phyloP scores from a whole-genome alignment of 176 grass and related monocot genomes.

The Hsuehochloa calcarea region DNA sequence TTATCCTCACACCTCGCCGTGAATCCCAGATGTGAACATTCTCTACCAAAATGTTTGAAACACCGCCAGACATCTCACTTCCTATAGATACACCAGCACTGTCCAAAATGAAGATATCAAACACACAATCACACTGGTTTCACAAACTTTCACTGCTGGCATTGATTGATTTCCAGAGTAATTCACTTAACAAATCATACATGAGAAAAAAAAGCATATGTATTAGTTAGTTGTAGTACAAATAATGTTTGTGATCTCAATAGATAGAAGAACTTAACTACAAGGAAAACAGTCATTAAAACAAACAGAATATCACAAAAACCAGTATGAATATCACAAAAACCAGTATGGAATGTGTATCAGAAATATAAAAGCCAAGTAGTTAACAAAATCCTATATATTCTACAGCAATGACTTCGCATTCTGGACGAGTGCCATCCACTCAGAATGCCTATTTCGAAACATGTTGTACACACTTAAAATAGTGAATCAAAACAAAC shows the following conservation, averaged over 20 bases:
- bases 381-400: background rate
- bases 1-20: conserved; percentile 76
- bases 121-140: background rate
- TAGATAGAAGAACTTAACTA: background rate
- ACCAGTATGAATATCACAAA: background rate
- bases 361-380: background rate
- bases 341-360: background rate
- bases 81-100: conserved; percentile 84
- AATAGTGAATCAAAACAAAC: background rate
- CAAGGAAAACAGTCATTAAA: background rate
- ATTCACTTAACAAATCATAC: background rate
- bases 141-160: background rate
- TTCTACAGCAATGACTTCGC: background rate
- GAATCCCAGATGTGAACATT: conserved; percentile 74
- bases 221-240: background rate
- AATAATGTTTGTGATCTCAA: background rate
- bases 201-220: background rate
- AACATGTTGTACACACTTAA: background rate
- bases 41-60: conserved; percentile 67
- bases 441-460: background rate
- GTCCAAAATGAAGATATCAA: conserved; percentile 44
- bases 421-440: background rate
- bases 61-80: conserved; percentile 91
- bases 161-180: background rate
- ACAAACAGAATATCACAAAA: background rate